Conservation (phyloP, 73 alveolate species). For the Uronychia setigera region DNA sequence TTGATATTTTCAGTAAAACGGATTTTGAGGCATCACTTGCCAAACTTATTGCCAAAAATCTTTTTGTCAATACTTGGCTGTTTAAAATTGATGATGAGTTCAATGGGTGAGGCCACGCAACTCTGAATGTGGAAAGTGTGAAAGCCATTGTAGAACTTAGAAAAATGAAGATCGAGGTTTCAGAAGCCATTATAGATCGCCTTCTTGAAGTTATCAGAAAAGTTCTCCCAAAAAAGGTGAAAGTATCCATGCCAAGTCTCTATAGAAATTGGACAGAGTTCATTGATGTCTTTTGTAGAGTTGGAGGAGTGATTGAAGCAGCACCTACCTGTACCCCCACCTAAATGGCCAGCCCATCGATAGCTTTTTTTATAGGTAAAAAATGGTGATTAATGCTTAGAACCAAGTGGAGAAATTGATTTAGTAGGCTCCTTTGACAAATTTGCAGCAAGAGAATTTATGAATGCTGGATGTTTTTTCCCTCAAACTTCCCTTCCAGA, state of each 20-base stretch:
- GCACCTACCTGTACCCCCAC: constrained; percentile 66
- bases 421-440: constrained; percentile 69
- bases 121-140: constrained; percentile 59
- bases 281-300: constrained; percentile 57
- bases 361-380: constrained; percentile 60
- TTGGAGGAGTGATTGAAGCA: constrained; percentile 79
- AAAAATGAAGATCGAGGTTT: constrained; percentile 61
- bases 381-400: constrained; percentile 42
- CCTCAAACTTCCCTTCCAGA: constrained; percentile 64
- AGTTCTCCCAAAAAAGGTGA: constrained; percentile 60
- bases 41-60: constrained; percentile 58
- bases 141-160: constrained; percentile 63
- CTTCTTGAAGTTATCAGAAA: constrained; percentile 62
- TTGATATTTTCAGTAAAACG: constrained; percentile 58
- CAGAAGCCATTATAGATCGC: constrained; percentile 51
- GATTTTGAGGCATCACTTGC: constrained; percentile 66
- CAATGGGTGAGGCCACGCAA: constrained; percentile 78
- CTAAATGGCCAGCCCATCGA: constrained; percentile 63
- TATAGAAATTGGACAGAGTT: constrained; percentile 70
- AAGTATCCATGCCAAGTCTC: constrained; percentile 55
- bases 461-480: constrained; percentile 73
- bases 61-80: constrained; percentile 66
- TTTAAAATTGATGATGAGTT: constrained; percentile 73
- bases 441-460: constrained; percentile 61
- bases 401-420: constrained; percentile 78